These are phyloP conservation scores for Syzygium grande DNA, from an alignment of 345 rosid genomes.

Conservation along the genomic window DNA sequence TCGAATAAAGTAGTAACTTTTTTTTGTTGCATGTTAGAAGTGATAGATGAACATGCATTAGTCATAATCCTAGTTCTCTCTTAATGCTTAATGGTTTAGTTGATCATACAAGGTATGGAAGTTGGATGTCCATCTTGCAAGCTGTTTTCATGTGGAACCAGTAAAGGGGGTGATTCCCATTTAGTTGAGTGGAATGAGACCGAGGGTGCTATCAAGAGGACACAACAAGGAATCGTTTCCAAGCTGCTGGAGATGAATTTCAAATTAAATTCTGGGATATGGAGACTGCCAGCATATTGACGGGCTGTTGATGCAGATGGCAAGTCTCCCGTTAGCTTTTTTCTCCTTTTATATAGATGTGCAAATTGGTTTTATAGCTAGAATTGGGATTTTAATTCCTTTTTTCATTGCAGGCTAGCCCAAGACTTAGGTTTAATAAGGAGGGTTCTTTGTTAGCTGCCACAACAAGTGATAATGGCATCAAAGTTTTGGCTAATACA, in stretches of 20 bases:
- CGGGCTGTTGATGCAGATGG: constrained; percentile 48
- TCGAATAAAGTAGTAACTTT: too few species aligned
- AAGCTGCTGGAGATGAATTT: constrained; percentile 63
- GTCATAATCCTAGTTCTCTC: not conserved
- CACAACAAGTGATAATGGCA: constrained; percentile 49
- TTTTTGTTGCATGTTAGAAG: too few species aligned
- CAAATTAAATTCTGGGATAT: constrained; percentile 66
- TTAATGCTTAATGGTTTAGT: not conserved
- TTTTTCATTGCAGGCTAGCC: constrained; percentile 38
- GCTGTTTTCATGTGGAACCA: constrained; percentile 69
- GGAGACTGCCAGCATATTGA: constrained; percentile 37
- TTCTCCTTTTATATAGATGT: not conserved
- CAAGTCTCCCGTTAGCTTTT: constrained; percentile 43
- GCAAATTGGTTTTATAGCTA: not conserved
- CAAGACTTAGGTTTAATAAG: constrained; percentile 54
- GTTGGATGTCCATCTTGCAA: constrained; percentile 13
- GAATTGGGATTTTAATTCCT: not conserved
- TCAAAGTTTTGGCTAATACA: constrained; percentile 40
- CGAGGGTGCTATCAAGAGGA: constrained; percentile 50
- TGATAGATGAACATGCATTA: too few species aligned
- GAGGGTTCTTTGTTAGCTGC: constrained; percentile 55
- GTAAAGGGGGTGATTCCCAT: constrained; percentile 58
- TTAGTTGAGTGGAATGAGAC: constrained; percentile 75
- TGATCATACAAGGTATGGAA: not conserved
- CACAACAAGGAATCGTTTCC: constrained; percentile 50